Percentiles rank a stretch among this genome's conserved stretches.
These are phyloP conservation scores for Eucalyptus coolabah DNA, from an alignment of 345 rosid species.

Conservation along the genomic window DNA sequence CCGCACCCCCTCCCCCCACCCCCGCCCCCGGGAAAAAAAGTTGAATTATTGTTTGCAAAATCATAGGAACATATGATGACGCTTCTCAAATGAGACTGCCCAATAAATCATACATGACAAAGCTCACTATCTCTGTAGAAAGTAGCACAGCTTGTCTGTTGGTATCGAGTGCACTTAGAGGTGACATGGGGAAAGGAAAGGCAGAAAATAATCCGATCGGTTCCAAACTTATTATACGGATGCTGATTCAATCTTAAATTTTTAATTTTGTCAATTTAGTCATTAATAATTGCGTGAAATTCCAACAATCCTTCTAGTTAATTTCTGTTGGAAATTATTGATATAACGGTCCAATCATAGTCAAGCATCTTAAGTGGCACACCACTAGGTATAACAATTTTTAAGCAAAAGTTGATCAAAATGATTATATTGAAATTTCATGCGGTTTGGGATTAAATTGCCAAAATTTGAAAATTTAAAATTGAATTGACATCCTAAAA, in stretches of 20 bases:
- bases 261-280: not conserved
- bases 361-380: not conserved
- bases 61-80: not conserved
- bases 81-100: not conserved
- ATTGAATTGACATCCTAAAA: not conserved
- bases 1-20: too few relatives aligned
- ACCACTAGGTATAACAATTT: not conserved
- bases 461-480: not conserved
- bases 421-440: not conserved
- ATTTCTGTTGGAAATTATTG: not conserved
- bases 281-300: not conserved
- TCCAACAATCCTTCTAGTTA: not conserved
- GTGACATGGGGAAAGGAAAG: not conserved
- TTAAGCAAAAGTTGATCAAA: not conserved
- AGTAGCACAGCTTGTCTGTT: not conserved
- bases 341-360: not conserved
- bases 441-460: not conserved
- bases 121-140: not conserved
- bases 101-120: not conserved
- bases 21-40: not conserved
- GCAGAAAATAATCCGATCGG: rapidly evolving
- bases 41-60: not conserved
- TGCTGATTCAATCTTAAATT: rapidly evolving
- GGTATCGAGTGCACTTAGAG: not conserved
- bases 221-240: not conserved